Conservation (phyloP, 768 basidiomycete species). For the Pisolithus marmoratus region DNA sequence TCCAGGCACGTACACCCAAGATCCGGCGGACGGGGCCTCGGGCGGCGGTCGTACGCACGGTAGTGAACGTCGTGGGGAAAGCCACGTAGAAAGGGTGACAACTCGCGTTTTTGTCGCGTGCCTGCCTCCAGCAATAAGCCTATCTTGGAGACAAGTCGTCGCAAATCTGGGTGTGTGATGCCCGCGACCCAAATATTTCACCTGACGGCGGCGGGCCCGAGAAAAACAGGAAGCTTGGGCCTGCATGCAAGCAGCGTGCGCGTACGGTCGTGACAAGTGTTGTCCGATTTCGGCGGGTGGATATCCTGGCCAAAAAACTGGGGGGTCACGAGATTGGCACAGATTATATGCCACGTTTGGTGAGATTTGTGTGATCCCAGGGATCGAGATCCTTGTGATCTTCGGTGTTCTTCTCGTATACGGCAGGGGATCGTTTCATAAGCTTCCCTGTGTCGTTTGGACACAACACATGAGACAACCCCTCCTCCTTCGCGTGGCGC, state of each 20-base stretch:
- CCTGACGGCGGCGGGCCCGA: background rate
- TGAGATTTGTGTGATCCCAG: background rate
- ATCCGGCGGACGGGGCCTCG: slow-evolving; percentile 9
- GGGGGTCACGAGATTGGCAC: background rate
- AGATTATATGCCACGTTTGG: slow-evolving; percentile 1
- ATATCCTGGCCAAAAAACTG: background rate
- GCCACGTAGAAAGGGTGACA: slow-evolving; percentile 1
- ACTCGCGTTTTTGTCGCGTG: background rate
- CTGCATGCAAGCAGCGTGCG: no score
- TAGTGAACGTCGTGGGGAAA: background rate
- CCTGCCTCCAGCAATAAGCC: no score
- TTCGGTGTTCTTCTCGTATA: slow-evolving; percentile 14
- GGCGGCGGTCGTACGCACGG: slow-evolving; percentile 3
- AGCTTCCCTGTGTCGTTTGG: slow-evolving; percentile 15
- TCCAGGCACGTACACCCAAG: slow-evolving; percentile 22
- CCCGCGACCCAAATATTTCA: no score
- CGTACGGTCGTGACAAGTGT: no score
- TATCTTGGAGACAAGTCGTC: no score
- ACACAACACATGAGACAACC: slow-evolving; percentile 35
- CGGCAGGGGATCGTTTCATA: slow-evolving; percentile 27
- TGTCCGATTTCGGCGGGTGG: slow-evolving; percentile 25
- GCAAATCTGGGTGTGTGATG: no score
- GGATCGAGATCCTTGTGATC: slow-evolving; percentile 27
- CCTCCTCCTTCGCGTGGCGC: slow-evolving; percentile 43
- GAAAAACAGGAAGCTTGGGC: slow-evolving; percentile 1